Percentiles rank a stretch among this genome's conserved stretches.
Evolutionary conservation across 2,329 filamentous ascomycete genomes (phyloP).

Genomic region (Leptographium galeiforme): DNA sequence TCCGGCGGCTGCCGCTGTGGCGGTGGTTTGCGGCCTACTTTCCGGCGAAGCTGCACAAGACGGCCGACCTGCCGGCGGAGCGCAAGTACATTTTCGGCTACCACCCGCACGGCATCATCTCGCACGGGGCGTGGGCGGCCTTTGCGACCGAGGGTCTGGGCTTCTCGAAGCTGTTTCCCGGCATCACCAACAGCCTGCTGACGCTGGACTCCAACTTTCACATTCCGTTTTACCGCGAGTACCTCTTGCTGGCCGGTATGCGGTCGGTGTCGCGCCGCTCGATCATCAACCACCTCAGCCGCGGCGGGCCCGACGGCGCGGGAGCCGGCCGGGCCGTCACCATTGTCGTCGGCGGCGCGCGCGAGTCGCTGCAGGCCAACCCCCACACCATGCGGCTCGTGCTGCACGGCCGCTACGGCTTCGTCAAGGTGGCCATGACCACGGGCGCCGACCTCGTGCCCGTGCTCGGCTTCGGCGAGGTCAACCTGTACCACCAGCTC

Average conservation of each 20-base stretch:
- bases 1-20: constrained; percentile 67
- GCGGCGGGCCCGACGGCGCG: constrained; percentile 61
- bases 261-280: constrained; percentile 83
- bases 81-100: constrained; percentile 96
- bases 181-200: constrained; percentile 84
- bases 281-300: constrained; percentile 75
- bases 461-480: constrained; percentile 86
- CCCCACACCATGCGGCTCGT: constrained; percentile 68
- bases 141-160: constrained; percentile 85
- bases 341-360: constrained; percentile 85
- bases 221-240: constrained; percentile 87
- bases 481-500: constrained; percentile 88
- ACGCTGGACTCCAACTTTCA: constrained; percentile 96
- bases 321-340: constrained; percentile 94
- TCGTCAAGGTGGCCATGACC: constrained; percentile 83
- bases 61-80: constrained; percentile 61
- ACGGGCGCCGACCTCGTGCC: constrained; percentile 91
- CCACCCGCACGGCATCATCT: constrained; percentile 91
- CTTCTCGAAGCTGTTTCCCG: constrained; percentile 78
- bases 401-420: constrained; percentile 74
- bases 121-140: constrained; percentile 83
- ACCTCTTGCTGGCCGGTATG: constrained; percentile 77
- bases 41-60: constrained; percentile 77
- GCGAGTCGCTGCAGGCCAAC: constrained; percentile 79
- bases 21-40: constrained; percentile 86